Evolutionary conservation across 2,329 filamentous ascomycete genomes (phyloP).

Genomic region (Triangularia verruculosa): DNA sequence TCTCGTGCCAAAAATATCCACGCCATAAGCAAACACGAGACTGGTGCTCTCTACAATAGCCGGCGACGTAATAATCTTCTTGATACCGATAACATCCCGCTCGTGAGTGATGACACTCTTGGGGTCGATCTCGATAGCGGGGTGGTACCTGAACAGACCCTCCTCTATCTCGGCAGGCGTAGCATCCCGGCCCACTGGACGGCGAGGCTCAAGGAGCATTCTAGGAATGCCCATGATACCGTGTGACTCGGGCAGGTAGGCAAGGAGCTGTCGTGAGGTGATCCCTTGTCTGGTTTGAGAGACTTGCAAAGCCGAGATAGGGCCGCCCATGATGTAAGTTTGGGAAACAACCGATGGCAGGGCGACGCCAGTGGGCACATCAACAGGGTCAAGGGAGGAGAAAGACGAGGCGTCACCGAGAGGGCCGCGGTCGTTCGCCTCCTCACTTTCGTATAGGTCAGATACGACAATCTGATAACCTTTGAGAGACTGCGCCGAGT

Average conservation of each 20-base stretch:
- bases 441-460: constrained; percentile 84
- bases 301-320: constrained; percentile 76
- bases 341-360: constrained; percentile 77
- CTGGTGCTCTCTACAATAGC: constrained; percentile 89
- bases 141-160: constrained; percentile 72
- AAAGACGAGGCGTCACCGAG: constrained; percentile 68
- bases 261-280: constrained; percentile 76
- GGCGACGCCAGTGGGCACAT: constrained; percentile 51
- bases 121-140: constrained; percentile 79
- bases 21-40: constrained; percentile 80
- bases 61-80: constrained; percentile 69
- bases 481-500: constrained; percentile 59
- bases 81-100: constrained; percentile 74
- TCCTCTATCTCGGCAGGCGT: constrained; percentile 78
- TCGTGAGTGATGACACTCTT: constrained; percentile 77
- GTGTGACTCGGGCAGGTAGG: constrained; percentile 69
- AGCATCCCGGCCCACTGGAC: constrained; percentile 80
- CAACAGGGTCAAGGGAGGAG: constrained; percentile 70
- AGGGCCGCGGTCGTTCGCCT: constrained; percentile 79
- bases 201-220: constrained; percentile 75
- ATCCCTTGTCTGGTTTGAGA: constrained; percentile 93
- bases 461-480: constrained; percentile 83
- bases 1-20: constrained; percentile 84
- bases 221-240: constrained; percentile 78
- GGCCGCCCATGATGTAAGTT: constrained; percentile 74